Base-by-base conservation (phyloP, 1,139 yeast genomes). In the Kodamaea plutei region DNA sequence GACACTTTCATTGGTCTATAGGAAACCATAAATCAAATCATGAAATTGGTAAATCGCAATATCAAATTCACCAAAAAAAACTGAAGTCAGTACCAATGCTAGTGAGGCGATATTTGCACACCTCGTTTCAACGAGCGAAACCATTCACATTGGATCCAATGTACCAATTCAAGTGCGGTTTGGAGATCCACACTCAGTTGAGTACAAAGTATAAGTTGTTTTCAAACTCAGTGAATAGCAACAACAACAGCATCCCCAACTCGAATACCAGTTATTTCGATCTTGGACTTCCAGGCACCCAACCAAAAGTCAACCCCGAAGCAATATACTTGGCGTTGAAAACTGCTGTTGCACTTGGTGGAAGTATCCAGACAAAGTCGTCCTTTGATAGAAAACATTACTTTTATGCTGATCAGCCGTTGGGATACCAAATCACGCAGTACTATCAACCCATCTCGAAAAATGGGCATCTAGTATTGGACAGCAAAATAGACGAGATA, bases 391-490 rank as follows among this genome's bases (percentile, higher is more conserved):
- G 99, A 40, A 91, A 91, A 54, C 99, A 91, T 54, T 91, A 91
- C 55, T 89, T 91, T 54, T 91, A 91, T 52, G 93, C 93, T 1
- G 99, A 91, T 54, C 97, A 91, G 55, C 98, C 98, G 0, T 61
- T 84, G 32, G 99, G 99, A 0, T 91, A 88, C 54, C 99, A 91
- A 52, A 81, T 91, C 34, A 91, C 99, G 0, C 99, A 91, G 58
- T 84, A 78, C 48, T 87, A 74, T 51, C 69, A 71, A 28, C 97
- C 99, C 1, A 64, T 84, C 29, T 95, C 96, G 1, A 64, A 54
- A 22, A 64, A 73, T 29, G 98, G 98, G 0, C 42, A 38, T 13
- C 31, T 91, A 26, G 54, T 52, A 19, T 54, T 91, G 27, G 54
- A 46, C 8, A 56, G 60, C 15, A 58, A 71, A 23, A 58, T 69